phyloP scores from a whole-genome alignment of 805 yeast species.

The Candida rishiriensis region DNA sequence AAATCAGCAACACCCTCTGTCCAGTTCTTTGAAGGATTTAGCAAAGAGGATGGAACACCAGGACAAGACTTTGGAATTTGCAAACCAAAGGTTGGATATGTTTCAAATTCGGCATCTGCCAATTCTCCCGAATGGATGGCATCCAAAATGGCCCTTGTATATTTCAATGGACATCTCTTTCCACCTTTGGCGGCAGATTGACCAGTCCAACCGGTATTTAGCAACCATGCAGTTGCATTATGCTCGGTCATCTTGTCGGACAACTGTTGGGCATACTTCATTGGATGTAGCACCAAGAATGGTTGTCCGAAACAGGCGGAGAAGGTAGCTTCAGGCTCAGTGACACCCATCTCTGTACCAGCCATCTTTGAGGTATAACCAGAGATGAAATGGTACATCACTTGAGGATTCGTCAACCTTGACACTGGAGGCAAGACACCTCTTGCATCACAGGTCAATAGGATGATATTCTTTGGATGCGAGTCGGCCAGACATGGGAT shows the following conservation, averaged over 20 bases:
- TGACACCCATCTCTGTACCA: slow-evolving; percentile 97
- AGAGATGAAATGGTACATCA: slow-evolving; percentile 97
- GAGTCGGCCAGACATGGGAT: slow-evolving; percentile 86
- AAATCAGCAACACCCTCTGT: slow-evolving; percentile 52
- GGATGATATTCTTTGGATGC: slow-evolving; percentile 89
- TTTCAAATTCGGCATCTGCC: slow-evolving; percentile 74
- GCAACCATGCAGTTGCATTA: slow-evolving; percentile 90
- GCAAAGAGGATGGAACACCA: slow-evolving; percentile 76
- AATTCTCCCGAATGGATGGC: slow-evolving; percentile 91
- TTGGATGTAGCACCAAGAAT: slow-evolving; percentile 95
- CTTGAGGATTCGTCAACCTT: slow-evolving; percentile 88
- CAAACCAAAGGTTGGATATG: slow-evolving; percentile 81
- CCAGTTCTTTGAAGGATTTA: slow-evolving; percentile 88
- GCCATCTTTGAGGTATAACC: slow-evolving; percentile 99
- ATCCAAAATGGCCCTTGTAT: slow-evolving; percentile 94
- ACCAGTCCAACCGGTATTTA: slow-evolving; percentile 99
- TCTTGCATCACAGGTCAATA: slow-evolving; percentile 95
- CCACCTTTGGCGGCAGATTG: slow-evolving; percentile 90
- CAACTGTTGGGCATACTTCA: slow-evolving; percentile 94
- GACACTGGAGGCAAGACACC: slow-evolving; percentile 98
- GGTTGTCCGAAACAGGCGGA: slow-evolving; percentile 99
- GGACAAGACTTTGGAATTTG: slow-evolving; percentile 79
- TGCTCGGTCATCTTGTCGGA: slow-evolving; percentile 87
- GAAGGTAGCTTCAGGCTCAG: slow-evolving; percentile 97
- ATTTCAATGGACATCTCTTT: slow-evolving; percentile 94